Evolutionary conservation across 257 asterid species (phyloP).

Genomic region (Solanum chiquidenum): DNA sequence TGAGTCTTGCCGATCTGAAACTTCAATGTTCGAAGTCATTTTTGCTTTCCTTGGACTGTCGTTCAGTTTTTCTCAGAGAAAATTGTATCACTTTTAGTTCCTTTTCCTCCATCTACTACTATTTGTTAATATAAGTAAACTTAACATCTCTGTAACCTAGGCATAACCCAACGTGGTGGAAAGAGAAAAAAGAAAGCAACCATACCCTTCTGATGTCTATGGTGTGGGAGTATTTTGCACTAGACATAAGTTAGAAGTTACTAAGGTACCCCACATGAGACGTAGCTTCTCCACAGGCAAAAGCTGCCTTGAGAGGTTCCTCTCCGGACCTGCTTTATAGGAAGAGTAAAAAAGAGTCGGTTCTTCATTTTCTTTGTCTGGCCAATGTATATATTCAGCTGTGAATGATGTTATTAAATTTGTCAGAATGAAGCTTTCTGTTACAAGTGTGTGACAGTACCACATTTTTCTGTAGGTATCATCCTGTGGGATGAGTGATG

Average conservation of each 20-base stretch:
- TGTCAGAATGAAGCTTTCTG: background rate
- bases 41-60: background rate
- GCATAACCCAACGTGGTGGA: background rate
- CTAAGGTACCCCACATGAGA: background rate
- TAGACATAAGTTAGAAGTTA: background rate
- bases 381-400: background rate
- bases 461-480: constrained; percentile 41
- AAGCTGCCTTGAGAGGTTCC: background rate
- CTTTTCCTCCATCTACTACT: background rate
- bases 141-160: background rate
- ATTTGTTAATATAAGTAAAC: background rate
- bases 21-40: background rate
- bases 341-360: background rate
- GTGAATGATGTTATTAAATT: background rate
- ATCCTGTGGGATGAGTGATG: constrained; percentile 89
- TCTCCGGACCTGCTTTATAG: background rate
- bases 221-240: background rate
- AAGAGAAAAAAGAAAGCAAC: background rate
- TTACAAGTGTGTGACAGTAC: background rate
- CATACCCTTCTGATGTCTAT: background rate
- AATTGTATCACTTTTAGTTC: background rate
- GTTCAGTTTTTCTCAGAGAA: background rate
- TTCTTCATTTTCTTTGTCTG: background rate
- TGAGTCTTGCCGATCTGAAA: background rate
- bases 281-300: background rate